Evolutionary conservation across 1,284 basidiomycete genomes (phyloP), one percentile per base, ranked within the genome.

Genomic region (Sporisorium reilianum): DNA sequence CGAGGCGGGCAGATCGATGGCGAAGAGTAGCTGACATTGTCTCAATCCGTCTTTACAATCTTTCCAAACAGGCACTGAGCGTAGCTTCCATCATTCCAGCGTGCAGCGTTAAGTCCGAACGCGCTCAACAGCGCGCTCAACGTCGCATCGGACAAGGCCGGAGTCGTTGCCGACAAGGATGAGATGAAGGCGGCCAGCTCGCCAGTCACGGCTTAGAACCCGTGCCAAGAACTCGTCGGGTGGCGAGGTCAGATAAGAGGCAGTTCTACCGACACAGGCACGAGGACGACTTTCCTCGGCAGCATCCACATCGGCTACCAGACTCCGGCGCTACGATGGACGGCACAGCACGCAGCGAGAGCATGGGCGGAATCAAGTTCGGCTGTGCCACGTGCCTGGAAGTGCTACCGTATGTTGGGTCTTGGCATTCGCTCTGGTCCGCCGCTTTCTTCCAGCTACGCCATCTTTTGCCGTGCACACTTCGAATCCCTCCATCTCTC

Each of bases 341-440:
- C 45, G 28, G 18, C 25, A 28, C 16, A 30, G 45, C 26, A 9
- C n/a, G 9, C 26, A n/a, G 3, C 25, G 25, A 26, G 12, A 8
- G 26, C 26, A 48, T 30, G 46, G 46, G n/a, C 46, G 46, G 40
- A 18, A 5, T 8, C 12, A n/a, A 23, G 7, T 44, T 58, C 55
- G 51, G 55, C 55, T 55, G 20, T 12, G 40, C 62, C 55, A 64
- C 55, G 62, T 64, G 55, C 30, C n/a, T 5, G 41, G 18, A 5
- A 4, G 23, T 30, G 3, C 1, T 23, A 14, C n/a, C n/a, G n/a
- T n/a, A n/a, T n/a, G n/a, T n/a, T n/a, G n/a, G 28, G 34, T 44
- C 62, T 54, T 64, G 62, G 62, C 62, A 48, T 22, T 9, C 4
- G 23, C 30, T 11, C 4, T 38, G 18, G 4, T 38, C n/a, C 16